Evolutionary conservation across 1,284 basidiomycete species (phyloP), one percentile per base, ranked within the genome.

Genomic region (Rhodotorula glutinis): DNA sequence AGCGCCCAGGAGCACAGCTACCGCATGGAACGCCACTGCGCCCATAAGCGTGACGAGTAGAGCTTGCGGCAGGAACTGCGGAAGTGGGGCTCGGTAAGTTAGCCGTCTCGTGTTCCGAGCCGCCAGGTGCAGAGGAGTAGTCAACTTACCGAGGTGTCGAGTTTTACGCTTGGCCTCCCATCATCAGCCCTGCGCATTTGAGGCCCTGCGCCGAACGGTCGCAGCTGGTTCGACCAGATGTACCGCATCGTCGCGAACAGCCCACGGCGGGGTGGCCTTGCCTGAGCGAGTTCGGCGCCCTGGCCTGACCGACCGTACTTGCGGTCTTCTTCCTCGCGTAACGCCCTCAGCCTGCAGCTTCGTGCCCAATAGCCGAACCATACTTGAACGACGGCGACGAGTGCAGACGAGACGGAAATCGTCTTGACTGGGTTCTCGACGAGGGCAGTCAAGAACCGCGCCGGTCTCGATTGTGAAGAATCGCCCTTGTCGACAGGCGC

Each of bases 1-100:
- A 9, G 91, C 91, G 2, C 92, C 92, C 69, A 94, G 87, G 17
- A 90, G 76, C 14, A 89, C 79, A 1, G 88, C 70, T 4, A 86
- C 53, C 52, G 78, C 70, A 67, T 87, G 82, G 25, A 85, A 78
- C 8, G 81, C 72, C 17, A 85, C 46, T 2, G 88, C 82, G 2
- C 80, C 79, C 11, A 80, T 78, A 1, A 85, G 56, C 0, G 89
- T 88, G 41, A 85, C 81, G 11, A 82, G 58, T 65, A 81, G 80
- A 1, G 90, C 86, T 14, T 67, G 56, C 14, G 63, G 58, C 30
- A 75, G 30, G 40, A 63, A 61, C 72, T 74, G 68, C n/a, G 21
- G 25, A 9, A 13, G 14, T 13, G 5, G 23, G 5, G 14, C 13
- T 38, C 14, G 57, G 25, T 19, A 5, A 2, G 19, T 44, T 16